phyloP scores from a whole-genome alignment of 108 stramenopile species.

The Fragilariopsis cylindrus region DNA sequence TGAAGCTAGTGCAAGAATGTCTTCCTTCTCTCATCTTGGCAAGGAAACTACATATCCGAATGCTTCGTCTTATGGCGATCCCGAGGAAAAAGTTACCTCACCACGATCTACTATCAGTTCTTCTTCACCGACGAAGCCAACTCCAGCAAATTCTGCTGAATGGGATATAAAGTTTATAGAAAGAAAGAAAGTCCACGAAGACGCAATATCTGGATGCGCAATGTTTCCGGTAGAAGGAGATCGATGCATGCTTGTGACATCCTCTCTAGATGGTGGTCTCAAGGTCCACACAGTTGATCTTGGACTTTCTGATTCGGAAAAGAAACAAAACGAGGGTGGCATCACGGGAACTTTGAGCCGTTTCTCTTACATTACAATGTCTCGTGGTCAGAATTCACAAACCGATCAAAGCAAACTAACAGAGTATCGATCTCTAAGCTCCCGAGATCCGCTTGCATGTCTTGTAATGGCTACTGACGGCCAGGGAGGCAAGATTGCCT shows the following conservation, averaged over 20 bases:
- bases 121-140: constrained; percentile 16
- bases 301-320: constrained; percentile 21
- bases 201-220: constrained; percentile 57
- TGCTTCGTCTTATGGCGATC: constrained; percentile 8
- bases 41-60: constrained; percentile 29
- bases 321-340: constrained; percentile 27
- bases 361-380: constrained; percentile 44
- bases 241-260: constrained; percentile 43
- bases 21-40: constrained; percentile 30
- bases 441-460: constrained; percentile 66
- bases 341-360: constrained; percentile 51
- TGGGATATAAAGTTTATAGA: constrained; percentile 64
- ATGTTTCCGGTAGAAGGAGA: constrained; percentile 29
- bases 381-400: constrained; percentile 18
- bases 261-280: constrained; percentile 62
- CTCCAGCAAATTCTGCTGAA: constrained; percentile 28
- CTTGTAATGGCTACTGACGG: constrained; percentile 52
- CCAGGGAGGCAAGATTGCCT: constrained; percentile 57
- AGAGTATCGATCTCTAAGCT: constrained; percentile 49
- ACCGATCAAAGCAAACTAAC: constrained; percentile 40
- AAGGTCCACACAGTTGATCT: constrained; percentile 46
- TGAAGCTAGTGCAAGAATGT: constrained; percentile 4
- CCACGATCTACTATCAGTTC: constrained; percentile 20
- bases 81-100: constrained; percentile 13
- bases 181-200: constrained; percentile 47